These are phyloP conservation scores for Didymella segeticola DNA, from an alignment of 2,329 filamentous ascomycete genomes.

Conservation along the genomic window DNA sequence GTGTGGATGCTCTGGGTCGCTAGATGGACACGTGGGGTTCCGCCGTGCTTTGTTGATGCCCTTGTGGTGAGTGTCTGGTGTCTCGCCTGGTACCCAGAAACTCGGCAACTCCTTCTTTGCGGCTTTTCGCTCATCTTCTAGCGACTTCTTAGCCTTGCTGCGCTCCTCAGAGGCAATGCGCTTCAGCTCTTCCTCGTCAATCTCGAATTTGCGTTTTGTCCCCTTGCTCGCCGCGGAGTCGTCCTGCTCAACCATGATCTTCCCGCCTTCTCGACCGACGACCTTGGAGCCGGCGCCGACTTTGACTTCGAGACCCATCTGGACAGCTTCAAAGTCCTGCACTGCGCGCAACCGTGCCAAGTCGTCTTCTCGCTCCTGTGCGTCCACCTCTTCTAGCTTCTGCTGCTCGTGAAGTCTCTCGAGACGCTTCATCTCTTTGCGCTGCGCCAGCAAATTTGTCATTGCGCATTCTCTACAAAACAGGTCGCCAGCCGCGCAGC, in stretches of 20 bases:
- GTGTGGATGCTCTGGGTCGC: conserved; percentile 68
- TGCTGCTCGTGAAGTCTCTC: conserved; percentile 70
- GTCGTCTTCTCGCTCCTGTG: conserved; percentile 66
- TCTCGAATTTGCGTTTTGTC: conserved; percentile 79
- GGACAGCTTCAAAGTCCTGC: conserved; percentile 82
- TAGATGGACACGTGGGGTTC: conserved; percentile 78
- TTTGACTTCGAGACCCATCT: conserved; percentile 66
- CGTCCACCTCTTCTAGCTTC: conserved; percentile 67
- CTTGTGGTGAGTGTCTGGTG: conserved; percentile 65
- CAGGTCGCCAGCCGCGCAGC: conserved; percentile 79
- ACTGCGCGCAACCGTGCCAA: conserved; percentile 75
- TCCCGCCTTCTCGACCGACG: conserved; percentile 53
- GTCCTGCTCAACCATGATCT: conserved; percentile 52
- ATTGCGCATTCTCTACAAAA: conserved; percentile 97
- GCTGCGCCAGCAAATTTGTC: conserved; percentile 86
- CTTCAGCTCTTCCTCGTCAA: conserved; percentile 78
- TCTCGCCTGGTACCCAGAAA: conserved; percentile 91
- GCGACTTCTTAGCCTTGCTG: conserved; percentile 70
- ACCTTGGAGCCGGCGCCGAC: conserved; percentile 45
- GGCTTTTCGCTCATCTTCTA: conserved; percentile 73
- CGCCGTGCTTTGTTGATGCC: conserved; percentile 60
- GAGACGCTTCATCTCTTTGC: conserved; percentile 85
- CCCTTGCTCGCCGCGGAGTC: conserved; percentile 38
- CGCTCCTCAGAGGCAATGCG: conserved; percentile 74
- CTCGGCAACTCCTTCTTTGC: conserved; percentile 76